Evolutionary conservation across 176 grass and related monocot genomes (phyloP).

Genomic region (Poa annua): DNA sequence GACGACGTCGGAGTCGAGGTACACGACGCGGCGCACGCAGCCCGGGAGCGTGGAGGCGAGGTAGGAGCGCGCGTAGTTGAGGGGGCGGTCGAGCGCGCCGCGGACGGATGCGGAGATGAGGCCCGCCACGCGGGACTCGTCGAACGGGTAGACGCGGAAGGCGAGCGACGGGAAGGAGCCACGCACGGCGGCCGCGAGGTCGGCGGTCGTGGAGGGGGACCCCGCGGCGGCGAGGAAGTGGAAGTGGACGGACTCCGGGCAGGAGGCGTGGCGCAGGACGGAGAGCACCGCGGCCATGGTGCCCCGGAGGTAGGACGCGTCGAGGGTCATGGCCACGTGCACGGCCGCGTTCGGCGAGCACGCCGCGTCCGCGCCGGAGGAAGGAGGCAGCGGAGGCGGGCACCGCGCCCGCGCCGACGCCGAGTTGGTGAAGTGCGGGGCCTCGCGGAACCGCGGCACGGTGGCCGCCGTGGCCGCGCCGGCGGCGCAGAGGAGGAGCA

Average conservation of each 20-base stretch:
- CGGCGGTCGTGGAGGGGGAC: background rate
- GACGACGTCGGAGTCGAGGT: constrained; percentile 90
- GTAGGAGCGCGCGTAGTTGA: constrained; percentile 91
- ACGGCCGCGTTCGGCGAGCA: constrained; percentile 69
- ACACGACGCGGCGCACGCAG: constrained; percentile 85
- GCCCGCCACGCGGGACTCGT: constrained; percentile 65
- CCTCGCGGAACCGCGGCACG: constrained; percentile 45
- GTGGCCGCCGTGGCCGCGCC: constrained; percentile 10
- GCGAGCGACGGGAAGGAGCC: constrained; percentile 76
- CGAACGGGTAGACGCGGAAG: constrained; percentile 84
- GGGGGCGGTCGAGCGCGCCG: constrained; percentile 77
- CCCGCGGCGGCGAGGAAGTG: constrained; percentile 64
- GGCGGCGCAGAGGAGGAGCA: constrained; percentile 22
- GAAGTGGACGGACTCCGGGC: constrained; percentile 78
- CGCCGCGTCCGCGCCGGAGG: constrained; percentile 38
- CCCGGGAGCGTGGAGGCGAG: constrained; percentile 49
- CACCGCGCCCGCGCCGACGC: constrained; percentile 21
- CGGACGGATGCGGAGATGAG: constrained; percentile 84
- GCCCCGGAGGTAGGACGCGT: constrained; percentile 74
- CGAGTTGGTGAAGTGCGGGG: constrained; percentile 59
- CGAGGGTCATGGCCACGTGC: constrained; percentile 91
- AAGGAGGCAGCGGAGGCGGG: constrained; percentile 30
- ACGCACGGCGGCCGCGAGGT: constrained; percentile 54
- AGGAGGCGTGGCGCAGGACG: constrained; percentile 71
- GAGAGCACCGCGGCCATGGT: constrained; percentile 83